phyloP scores from a whole-genome alignment of 2,329 filamentous ascomycete genomes.

The Acrodontium crateriforme region DNA sequence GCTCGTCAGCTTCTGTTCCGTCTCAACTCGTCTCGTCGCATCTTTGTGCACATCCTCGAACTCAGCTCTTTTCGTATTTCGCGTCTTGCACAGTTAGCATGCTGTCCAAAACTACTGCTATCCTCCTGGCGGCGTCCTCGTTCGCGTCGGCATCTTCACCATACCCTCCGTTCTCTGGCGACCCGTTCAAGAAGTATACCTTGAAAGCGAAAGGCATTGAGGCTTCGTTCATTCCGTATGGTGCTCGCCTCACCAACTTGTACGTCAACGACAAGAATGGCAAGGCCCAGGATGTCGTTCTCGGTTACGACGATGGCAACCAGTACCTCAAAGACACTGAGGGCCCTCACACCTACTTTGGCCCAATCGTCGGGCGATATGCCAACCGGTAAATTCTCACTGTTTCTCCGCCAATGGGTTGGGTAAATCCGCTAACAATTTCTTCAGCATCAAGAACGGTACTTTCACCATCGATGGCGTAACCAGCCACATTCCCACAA shows the following conservation, averaged over 20 bases:
- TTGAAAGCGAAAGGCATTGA: slow-evolving; percentile 17
- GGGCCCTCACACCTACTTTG: slow-evolving; percentile 46
- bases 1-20: no score
- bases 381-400: slow-evolving; percentile 26
- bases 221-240: slow-evolving; percentile 19
- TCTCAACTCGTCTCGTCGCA: no score
- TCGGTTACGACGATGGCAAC: slow-evolving; percentile 36
- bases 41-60: no score
- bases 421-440: slow-evolving; percentile 7
- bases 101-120: no score
- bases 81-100: no score
- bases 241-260: slow-evolving; percentile 17
- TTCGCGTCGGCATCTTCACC: no score
- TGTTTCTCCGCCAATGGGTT: background rate
- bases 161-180: slow-evolving; percentile 16
- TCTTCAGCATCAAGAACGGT: slow-evolving; percentile 37
- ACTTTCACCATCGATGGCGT: slow-evolving; percentile 38
- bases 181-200: slow-evolving; percentile 15
- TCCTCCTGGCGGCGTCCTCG: no score
- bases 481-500: slow-evolving; percentile 35
- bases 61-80: no score
- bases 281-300: slow-evolving; percentile 33
- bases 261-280: slow-evolving; percentile 20
- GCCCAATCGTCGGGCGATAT: slow-evolving; percentile 42
- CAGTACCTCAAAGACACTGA: slow-evolving; percentile 27